Percentiles rank a stretch among this genome's conserved stretches.
Evolutionary conservation across 1,139 yeast species (phyloP).

Genomic region (Taphrina pruni): DNA sequence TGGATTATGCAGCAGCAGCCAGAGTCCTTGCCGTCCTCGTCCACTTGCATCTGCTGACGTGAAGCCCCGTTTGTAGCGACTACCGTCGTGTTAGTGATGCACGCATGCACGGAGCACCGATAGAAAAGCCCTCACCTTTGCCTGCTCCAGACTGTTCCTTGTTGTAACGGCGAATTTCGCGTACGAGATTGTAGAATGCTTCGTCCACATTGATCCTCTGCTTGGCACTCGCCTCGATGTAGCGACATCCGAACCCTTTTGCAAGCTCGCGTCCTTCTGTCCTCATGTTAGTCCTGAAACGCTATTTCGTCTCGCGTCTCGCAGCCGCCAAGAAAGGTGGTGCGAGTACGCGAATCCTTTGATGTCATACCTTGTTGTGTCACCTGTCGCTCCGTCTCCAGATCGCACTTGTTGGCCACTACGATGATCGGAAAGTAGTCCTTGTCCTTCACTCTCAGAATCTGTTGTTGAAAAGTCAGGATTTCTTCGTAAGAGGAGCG

Average conservation of each 20-base stretch:
- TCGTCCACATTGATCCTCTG: conserved; percentile 93
- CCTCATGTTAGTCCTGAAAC: conserved; percentile 49
- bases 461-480: conserved; percentile 78
- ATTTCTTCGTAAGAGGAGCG: conserved; percentile 80
- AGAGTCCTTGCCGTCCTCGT: conserved; percentile 31
- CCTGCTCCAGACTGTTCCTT: conserved; percentile 47
- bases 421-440: conserved; percentile 56
- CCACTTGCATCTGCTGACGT: conserved; percentile 39
- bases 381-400: conserved; percentile 69
- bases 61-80: conserved; percentile 21
- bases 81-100: neutral
- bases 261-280: conserved; percentile 79
- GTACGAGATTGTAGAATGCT: conserved; percentile 77
- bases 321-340: neutral
- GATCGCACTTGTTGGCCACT: conserved; percentile 64
- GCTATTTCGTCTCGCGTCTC: neutral
- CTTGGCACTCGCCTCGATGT: conserved; percentile 92
- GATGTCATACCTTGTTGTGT: conserved; percentile 46
- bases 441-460: conserved; percentile 76
- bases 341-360: neutral
- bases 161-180: conserved; percentile 62
- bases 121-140: conserved; percentile 9
- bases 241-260: conserved; percentile 71
- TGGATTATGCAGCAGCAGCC: conserved; percentile 38
- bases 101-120: neutral